Base-by-base conservation (phyloP, 352 stramenopile genomes). In the Globisporangium alternatum region DNA sequence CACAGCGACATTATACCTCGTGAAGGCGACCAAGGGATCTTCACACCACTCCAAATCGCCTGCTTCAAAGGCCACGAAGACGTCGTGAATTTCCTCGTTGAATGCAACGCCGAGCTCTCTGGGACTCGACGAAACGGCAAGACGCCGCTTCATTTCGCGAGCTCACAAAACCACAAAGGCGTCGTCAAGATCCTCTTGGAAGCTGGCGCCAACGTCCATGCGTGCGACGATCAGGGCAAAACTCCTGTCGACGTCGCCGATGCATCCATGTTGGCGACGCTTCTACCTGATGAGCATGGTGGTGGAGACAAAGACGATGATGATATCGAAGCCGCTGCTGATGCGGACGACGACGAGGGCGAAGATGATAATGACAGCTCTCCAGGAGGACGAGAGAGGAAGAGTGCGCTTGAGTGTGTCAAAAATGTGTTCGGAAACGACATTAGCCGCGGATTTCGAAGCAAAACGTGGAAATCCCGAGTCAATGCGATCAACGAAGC, bases 31-130 rank as follows among this genome's bases (percentile, higher is more conserved):
- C 65, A 82, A 2, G 80, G 78, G 0, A 89, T 90, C 28, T 95
- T 93, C 66, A 91, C 86, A 22, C 83, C 86, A 13, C 61, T 95
- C 30, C 83, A 95, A 64, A 91, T 91, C 39, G 83, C 86, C 9
- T 81, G 78, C 55, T 92, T 92, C 69, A 81, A 82, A 33, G 86
- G 86, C 25, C 78, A 91, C 60, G 76, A 87, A 57, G 75, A 71
- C 7, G 64, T 93, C 19, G 79, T 86, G 19, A 89, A 86, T 30
- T 95, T 95, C 66, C 64, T 93, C 2, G 81, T 92, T 9, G 86
- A 95, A 52, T 95, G 83, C 71, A 95, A 95, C 43, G 86, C 86
- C 0, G 80, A 90, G 31, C 55, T 95, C 6, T 80, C 75, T 0
- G 86, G 83, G 3, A 87, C 81, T 0, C 60, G 78, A 1, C 67